Evolutionary conservation across 148 eudicot species (phyloP), one percentile per base, ranked within the genome.

Genomic region (Oxyria digyna): DNA sequence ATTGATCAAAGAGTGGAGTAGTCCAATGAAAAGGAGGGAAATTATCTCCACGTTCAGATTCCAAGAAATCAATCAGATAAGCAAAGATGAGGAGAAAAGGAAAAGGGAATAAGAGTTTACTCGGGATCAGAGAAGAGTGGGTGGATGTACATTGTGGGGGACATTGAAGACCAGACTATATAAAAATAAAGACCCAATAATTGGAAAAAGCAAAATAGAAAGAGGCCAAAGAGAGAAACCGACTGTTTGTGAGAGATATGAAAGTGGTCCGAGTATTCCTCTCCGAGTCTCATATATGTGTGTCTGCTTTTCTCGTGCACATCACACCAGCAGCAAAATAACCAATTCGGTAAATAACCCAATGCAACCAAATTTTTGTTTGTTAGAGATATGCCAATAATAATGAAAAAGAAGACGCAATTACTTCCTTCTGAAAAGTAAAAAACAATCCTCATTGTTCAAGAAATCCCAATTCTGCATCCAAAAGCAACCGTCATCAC

Each of bases 101-200:
- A 59, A 59, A 59, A 38, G 68, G 68, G 46, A 66, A 35, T 37
- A 37, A 66, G 68, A 37, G 68, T 14, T 66, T 66, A n/a, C 45
- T 66, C 68, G 68, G 68, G 68, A 66, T 66, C 68, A 66, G 68
- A 37, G 68, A 38, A 41, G 68, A 66, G 68, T 37, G 68, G 46
- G 68, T 66, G 68, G 68, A 41, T 66, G 29, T 37, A 26, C 29
- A 35, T 38, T 66, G 68, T 66, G 68, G 68, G 68, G 68, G 68
- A 38, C 68, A 66, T 66, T 15, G 12, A 64, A 64, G 43, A 64
- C 42, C 41, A 32, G 59, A 66, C 45, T 29, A 38, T 35, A 37
- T 20, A 66, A 66, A 66, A 35, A 66, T 41, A 41, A 35, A 66
- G 46, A 66, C 68, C 68, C 68, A 66, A 66, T 66, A 66, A 66